These are phyloP conservation scores for Ceratocystis cacaofunesta DNA, from an alignment of 2,329 filamentous ascomycete genomes.

Conservation along the genomic window DNA sequence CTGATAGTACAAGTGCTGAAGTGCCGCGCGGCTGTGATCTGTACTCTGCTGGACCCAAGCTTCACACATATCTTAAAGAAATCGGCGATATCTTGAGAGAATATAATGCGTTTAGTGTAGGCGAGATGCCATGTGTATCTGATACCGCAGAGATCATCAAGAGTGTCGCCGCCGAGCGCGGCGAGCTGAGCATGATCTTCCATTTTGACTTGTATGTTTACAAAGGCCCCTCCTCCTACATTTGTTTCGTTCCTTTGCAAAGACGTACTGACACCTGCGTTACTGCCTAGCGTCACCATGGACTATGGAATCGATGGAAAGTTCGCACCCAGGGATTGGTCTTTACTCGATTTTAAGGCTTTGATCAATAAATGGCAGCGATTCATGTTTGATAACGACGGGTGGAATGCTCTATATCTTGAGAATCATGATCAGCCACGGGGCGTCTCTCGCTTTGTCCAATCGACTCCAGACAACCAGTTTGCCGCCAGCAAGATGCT, in stretches of 20 bases:
- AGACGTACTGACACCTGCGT: conserved; percentile 20
- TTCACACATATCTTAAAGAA: conserved; percentile 33
- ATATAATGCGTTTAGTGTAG: conserved; percentile 37
- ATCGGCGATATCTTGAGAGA: conserved; percentile 31
- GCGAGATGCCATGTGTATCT: conserved; percentile 35
- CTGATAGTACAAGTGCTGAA: conserved; percentile 26
- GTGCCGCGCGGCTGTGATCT: conserved; percentile 27
- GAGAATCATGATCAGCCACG: conserved; percentile 54
- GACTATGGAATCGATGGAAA: conserved; percentile 33
- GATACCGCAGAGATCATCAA: conserved; percentile 30
- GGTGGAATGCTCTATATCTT: conserved; percentile 51
- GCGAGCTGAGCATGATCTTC: conserved; percentile 58
- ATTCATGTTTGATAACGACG: conserved; percentile 43
- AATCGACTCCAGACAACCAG: conserved; percentile 35
- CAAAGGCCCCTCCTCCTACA: conserved; percentile 23
- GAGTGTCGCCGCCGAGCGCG: conserved; percentile 38
- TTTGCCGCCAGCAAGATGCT: conserved; percentile 43
- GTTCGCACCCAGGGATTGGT: conserved; percentile 30
- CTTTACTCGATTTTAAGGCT: conserved; percentile 36
- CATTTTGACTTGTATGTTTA: conserved; percentile 42
- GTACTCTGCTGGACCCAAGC: conserved; percentile 39
- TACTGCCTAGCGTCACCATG: conserved; percentile 27
- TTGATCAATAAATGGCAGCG: conserved; percentile 43
- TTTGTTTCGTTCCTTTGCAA: background rate
- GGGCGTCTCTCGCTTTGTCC: conserved; percentile 40